These are phyloP conservation scores for Tilletia horrida DNA, from an alignment of 1,284 basidiomycete genomes.

Conservation along the genomic window DNA sequence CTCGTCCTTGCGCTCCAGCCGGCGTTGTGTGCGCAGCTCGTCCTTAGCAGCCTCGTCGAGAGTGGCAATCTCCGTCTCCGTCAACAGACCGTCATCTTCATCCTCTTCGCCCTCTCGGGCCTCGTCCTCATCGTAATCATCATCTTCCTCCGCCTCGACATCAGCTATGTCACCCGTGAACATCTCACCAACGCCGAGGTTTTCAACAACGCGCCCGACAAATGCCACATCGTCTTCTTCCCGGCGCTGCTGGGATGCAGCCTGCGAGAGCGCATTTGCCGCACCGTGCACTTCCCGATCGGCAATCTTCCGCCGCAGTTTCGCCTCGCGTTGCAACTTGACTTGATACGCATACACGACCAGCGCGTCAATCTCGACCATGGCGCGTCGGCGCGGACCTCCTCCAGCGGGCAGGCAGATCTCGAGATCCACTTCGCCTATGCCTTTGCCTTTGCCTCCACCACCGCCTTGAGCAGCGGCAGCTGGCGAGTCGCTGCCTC, in stretches of 20 bases:
- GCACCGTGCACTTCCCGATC: conserved; percentile 62
- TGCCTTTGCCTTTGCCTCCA: conserved; percentile 25
- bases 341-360: conserved; percentile 49
- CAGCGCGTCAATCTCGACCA: conserved; percentile 49
- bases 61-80: conserved; percentile 7
- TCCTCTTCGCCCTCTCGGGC: conserved; percentile 40
- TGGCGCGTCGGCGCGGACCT: conserved; percentile 33
- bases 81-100: conserved; percentile 35
- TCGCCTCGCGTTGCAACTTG: conserved; percentile 51
- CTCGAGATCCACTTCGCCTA: conserved; percentile 49
- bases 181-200: conserved; percentile 50
- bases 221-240: conserved; percentile 40
- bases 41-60: not conserved
- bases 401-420: conserved; percentile 46
- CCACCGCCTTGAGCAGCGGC: conserved; percentile 54
- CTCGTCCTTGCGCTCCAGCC: conserved; percentile 2
- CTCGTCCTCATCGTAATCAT: conserved; percentile 28
- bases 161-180: conserved; percentile 43
- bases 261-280: conserved; percentile 25
- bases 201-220: conserved; percentile 45
- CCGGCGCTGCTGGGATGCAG: conserved; percentile 21
- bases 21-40: not conserved
- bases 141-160: conserved; percentile 27
- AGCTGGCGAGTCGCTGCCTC: conserved; percentile 73
- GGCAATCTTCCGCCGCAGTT: conserved; percentile 42